phyloP scores from a whole-genome alignment of 176 grass and related monocot genomes.

The Aegilops umbellulata region DNA sequence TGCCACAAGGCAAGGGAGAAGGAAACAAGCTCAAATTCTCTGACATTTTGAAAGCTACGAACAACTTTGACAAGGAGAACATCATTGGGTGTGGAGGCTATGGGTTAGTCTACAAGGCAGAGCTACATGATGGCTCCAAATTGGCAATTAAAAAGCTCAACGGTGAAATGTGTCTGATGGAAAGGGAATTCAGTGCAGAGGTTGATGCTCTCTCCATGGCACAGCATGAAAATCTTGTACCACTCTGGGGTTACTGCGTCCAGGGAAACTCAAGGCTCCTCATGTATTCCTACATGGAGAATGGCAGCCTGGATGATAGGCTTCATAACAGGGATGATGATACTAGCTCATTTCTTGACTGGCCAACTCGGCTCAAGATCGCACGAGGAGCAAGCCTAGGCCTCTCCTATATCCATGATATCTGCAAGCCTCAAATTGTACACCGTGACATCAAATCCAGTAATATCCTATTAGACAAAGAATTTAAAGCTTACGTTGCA shows the following conservation, averaged over 20 bases:
- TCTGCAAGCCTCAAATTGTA: conserved; percentile 58
- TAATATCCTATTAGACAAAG: conserved; percentile 66
- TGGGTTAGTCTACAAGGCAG: conserved; percentile 56
- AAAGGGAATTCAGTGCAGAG: conserved; percentile 49
- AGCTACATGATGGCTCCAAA: conserved; percentile 24
- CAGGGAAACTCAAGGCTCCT: conserved; percentile 32
- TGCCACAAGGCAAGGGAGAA: neutral
- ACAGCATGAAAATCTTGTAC: conserved; percentile 51
- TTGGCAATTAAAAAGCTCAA: conserved; percentile 55
- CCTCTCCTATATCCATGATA: conserved; percentile 60
- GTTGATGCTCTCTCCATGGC: conserved; percentile 46
- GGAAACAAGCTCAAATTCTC: neutral
- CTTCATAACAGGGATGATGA: conserved; percentile 47
- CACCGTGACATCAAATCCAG: conserved; percentile 81
- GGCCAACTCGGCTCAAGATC: conserved; percentile 47
- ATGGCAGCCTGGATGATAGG: conserved; percentile 75
- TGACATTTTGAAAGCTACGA: conserved; percentile 43
- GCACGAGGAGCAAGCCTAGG: conserved; percentile 51
- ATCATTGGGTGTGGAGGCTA: conserved; percentile 52
- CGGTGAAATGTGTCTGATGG: conserved; percentile 36
- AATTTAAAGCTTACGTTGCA: conserved; percentile 63
- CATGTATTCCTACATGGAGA: conserved; percentile 66
- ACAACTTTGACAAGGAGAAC: conserved; percentile 47
- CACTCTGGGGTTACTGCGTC: conserved; percentile 47
- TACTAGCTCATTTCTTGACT: conserved; percentile 42